A percentile compares a stretch with the other conserved stretches of the same genome.
Conservation (phyloP, 2,329 filamentous ascomycete genomes). For the Lachnellula suecica region DNA sequence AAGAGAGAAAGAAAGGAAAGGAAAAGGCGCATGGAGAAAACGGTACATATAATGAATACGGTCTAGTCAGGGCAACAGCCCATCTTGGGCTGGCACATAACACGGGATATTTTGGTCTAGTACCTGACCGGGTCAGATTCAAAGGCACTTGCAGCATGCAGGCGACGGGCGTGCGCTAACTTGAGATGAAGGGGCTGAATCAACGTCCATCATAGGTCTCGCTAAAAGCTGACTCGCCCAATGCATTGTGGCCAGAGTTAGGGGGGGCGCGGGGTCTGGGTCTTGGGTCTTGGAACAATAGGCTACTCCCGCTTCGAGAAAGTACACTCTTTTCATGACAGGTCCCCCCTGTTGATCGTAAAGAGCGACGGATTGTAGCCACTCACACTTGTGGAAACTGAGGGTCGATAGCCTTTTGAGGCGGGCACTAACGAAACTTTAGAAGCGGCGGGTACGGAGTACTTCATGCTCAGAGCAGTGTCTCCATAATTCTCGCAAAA, state of each 20-base stretch:
- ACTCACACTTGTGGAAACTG: background rate
- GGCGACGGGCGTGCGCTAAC: background rate
- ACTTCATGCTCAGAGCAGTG: background rate
- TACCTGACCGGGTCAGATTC: background rate
- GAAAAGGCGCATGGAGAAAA: conserved; percentile 13
- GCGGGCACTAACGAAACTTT: background rate
- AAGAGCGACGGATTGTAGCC: no score
- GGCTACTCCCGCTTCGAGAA: no score
- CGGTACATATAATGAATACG: conserved; percentile 19
- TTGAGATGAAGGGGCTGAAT: background rate
- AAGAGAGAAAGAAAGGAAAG: conserved; percentile 8
- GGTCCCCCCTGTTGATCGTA: no score
- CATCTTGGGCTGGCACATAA: background rate
- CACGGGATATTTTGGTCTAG: background rate
- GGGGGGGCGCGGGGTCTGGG: background rate
- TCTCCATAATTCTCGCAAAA: background rate
- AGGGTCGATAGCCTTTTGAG: background rate
- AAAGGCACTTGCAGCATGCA: background rate
- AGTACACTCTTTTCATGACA: no score
- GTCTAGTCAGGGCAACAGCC: background rate
- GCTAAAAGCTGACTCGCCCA: background rate
- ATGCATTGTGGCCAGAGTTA: background rate
- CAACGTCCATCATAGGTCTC: background rate
- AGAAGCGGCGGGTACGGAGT: background rate
- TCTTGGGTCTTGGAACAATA: background rate